These are phyloP conservation scores for Kwoniella sp. DNA, from an alignment of 768 basidiomycete species.

Conservation along the genomic window DNA sequence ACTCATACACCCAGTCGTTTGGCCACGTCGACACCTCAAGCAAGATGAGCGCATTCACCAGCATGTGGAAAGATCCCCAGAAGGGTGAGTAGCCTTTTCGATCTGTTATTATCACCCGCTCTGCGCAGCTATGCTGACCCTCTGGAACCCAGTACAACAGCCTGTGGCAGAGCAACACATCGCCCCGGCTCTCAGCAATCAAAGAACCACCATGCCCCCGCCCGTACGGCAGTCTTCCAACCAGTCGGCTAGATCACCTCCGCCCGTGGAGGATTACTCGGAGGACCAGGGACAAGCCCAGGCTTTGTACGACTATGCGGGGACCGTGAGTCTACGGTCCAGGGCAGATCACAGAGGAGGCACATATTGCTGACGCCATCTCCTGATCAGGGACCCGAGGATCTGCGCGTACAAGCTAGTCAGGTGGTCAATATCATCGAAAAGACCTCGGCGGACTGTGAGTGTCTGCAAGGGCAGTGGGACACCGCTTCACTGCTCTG, in stretches of 20 bases:
- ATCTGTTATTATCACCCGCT: no score
- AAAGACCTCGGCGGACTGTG: slow-evolving; percentile 43
- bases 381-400: slow-evolving; percentile 23
- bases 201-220: slow-evolving; percentile 16
- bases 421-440: slow-evolving; percentile 38
- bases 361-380: neutral
- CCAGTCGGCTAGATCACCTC: slow-evolving; percentile 7
- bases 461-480: slow-evolving; percentile 9
- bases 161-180: slow-evolving; percentile 16
- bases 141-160: neutral
- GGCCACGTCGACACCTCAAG: slow-evolving; percentile 32
- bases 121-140: neutral
- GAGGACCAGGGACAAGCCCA: slow-evolving; percentile 27
- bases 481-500: no score
- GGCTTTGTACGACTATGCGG: slow-evolving; percentile 39
- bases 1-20: slow-evolving; percentile 17
- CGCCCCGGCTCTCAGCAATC: slow-evolving; percentile 15
- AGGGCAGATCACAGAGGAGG: no score
- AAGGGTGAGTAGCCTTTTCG: slow-evolving; percentile 16
- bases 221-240: slow-evolving; percentile 22
- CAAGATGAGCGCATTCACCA: slow-evolving; percentile 30
- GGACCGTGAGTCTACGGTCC: slow-evolving; percentile 17
- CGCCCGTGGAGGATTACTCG: slow-evolving; percentile 1
- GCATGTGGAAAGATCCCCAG: slow-evolving; percentile 37
- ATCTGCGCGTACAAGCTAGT: slow-evolving; percentile 31